Percentiles rank a stretch among this genome's conserved stretches.
These are phyloP conservation scores for Syzygium malaccense DNA, from an alignment of 441 rosid species.

Conservation along the genomic window DNA sequence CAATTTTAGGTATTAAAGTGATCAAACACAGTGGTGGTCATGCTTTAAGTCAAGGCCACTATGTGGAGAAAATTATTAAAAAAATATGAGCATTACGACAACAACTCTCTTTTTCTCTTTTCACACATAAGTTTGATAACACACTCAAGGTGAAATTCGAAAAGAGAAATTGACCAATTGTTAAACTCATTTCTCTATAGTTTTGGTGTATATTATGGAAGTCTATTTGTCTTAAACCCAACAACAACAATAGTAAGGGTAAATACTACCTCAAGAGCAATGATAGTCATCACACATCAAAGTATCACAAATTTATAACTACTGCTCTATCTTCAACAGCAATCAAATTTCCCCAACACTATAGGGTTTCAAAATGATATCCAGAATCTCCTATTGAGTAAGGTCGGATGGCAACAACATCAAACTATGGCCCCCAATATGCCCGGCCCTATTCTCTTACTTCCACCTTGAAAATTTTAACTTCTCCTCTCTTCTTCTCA, in stretches of 20 bases:
- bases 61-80: neutral
- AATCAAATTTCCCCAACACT: neutral
- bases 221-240: neutral
- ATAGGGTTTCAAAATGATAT: neutral
- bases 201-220: fast-evolving
- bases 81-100: neutral
- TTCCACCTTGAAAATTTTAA: neutral
- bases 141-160: neutral
- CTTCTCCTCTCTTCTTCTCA: neutral
- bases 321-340: fast-evolving
- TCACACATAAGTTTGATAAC: neutral
- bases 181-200: neutral
- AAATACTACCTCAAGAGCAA: neutral
- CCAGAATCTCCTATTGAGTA: neutral
- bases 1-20: neutral
- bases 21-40: neutral
- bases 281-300: fast-evolving
- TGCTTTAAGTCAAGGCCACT: neutral
- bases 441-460: neutral
- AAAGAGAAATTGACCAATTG: neutral
- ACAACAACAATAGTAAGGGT: fast-evolving
- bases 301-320: neutral
- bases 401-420: neutral
- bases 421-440: neutral
- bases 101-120: neutral